phyloP scores from a whole-genome alignment of 345 rosid species.

The Lepidium sativum region DNA sequence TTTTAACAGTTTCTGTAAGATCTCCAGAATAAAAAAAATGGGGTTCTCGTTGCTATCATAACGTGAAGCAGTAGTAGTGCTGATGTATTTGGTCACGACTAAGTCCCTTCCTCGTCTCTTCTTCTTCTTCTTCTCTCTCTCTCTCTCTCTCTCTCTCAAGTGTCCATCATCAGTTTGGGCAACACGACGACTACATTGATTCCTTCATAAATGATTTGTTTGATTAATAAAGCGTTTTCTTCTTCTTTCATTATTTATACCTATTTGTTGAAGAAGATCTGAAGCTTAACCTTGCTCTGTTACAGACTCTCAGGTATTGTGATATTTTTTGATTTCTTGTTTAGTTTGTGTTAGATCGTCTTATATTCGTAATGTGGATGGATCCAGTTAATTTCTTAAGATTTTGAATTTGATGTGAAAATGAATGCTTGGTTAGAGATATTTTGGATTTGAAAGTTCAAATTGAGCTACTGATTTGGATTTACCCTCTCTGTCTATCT shows the following conservation, averaged over 20 bases:
- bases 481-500: background rate
- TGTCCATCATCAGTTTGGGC: constrained; percentile 14
- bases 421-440: background rate
- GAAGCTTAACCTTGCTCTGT: constrained; percentile 22
- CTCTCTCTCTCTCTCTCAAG: background rate
- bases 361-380: background rate
- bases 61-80: constrained; percentile 35
- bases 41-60: constrained; percentile 20
- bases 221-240: constrained; percentile 8
- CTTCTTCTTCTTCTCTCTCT: background rate
- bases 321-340: background rate
- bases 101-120: constrained; percentile 27
- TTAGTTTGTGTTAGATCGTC: background rate
- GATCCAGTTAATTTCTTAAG: background rate
- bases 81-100: constrained; percentile 43
- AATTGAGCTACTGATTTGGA: background rate
- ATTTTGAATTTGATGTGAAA: background rate
- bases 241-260: background rate
- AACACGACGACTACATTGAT: constrained; percentile 21
- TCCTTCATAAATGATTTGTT: background rate
- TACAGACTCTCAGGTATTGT: constrained; percentile 20
- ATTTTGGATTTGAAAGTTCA: background rate
- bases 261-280: constrained; percentile 14
- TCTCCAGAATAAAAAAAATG: constrained; percentile 17
- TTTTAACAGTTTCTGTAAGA: constrained; percentile 1